phyloP scores from a whole-genome alignment of 805 yeast species.

The Teunomyces pallodes region DNA sequence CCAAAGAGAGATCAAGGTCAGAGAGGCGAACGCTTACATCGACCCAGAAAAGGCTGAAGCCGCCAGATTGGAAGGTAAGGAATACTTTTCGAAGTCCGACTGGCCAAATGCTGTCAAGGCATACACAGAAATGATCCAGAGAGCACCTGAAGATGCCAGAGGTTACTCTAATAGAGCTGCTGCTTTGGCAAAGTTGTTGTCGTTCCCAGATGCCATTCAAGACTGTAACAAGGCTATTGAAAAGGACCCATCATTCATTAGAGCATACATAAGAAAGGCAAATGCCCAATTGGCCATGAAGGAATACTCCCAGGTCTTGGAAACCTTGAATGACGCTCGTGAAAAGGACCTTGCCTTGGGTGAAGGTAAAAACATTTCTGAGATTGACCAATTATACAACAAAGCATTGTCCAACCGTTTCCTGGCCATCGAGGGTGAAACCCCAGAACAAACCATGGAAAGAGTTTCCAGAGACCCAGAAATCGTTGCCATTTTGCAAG shows the following conservation, averaged over 20 bases:
- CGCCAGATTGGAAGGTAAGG: slow-evolving; percentile 92
- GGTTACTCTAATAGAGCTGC: slow-evolving; percentile 99
- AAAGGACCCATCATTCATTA: slow-evolving; percentile 82
- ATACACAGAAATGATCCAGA: slow-evolving; percentile 91
- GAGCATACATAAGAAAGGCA: slow-evolving; percentile 97
- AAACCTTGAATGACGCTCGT: slow-evolving; percentile 77
- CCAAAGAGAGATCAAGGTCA: slow-evolving; percentile 78
- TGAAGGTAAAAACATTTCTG: slow-evolving; percentile 55
- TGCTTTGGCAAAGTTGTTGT: slow-evolving; percentile 87
- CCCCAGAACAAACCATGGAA: slow-evolving; percentile 91
- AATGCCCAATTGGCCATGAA: slow-evolving; percentile 88
- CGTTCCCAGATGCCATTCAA: slow-evolving; percentile 93
- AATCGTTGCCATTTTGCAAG: slow-evolving; percentile 81
- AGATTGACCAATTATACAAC: slow-evolving; percentile 77
- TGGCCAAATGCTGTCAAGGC: slow-evolving; percentile 97
- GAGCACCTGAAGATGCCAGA: slow-evolving; percentile 96
- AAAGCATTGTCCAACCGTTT: slow-evolving; percentile 81
- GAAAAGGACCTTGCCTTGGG: slow-evolving; percentile 65
- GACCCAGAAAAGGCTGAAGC: slow-evolving; percentile 93
- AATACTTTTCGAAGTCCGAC: slow-evolving; percentile 81
- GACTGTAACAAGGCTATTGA: slow-evolving; percentile 90
- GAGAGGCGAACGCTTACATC: slow-evolving; percentile 75
- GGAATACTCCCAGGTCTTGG: slow-evolving; percentile 78
- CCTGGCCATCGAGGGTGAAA: slow-evolving; percentile 80
- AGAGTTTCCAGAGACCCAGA: slow-evolving; percentile 94